These are phyloP conservation scores for Cordyceps farinosa DNA, from an alignment of 2,329 filamentous ascomycete genomes.

Conservation along the genomic window DNA sequence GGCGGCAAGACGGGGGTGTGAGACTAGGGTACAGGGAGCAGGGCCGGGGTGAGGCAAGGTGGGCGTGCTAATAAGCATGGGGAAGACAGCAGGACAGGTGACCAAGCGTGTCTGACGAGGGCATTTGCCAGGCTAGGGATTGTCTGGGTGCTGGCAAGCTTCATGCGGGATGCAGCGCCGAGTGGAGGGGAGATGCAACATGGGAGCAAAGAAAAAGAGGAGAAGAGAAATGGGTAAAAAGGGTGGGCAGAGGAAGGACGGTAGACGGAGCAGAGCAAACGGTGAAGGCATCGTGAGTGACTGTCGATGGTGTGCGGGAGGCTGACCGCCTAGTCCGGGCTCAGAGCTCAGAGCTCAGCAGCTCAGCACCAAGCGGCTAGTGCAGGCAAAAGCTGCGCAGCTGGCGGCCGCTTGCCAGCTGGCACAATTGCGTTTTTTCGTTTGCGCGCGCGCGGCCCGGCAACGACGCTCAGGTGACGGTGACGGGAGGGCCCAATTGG, in stretches of 20 bases:
- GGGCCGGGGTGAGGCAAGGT: not conserved
- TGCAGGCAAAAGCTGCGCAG: not conserved
- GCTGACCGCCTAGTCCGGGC: conserved; percentile 11
- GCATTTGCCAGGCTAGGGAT: not conserved
- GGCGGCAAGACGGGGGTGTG: conserved; percentile 11
- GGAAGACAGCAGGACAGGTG: conserved; percentile 11
- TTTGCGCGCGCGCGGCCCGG: not conserved
- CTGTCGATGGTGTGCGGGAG: not conserved
- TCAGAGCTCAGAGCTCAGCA: not conserved
- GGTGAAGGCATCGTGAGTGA: conserved; percentile 17
- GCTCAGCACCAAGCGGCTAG: not conserved
- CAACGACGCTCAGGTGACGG: conserved; percentile 5
- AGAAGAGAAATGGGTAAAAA: not conserved
- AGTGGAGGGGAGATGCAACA: not conserved
- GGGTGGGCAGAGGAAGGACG: not conserved
- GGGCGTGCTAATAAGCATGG: conserved; percentile 4
- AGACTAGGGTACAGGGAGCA: conserved; percentile 1
- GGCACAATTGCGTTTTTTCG: not conserved
- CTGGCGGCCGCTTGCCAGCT: conserved; percentile 6
- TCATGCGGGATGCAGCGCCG: not conserved
- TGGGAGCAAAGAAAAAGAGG: not conserved
- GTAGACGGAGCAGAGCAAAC: not conserved
- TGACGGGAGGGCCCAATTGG: not conserved
- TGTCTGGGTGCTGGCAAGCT: conserved; percentile 1
- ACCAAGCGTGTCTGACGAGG: conserved; percentile 14